Percentiles rank a stretch among this genome's conserved stretches.
These are phyloP conservation scores for Pyrrhoderma noxium DNA, from an alignment of 1,284 basidiomycete genomes.

Conservation along the genomic window DNA sequence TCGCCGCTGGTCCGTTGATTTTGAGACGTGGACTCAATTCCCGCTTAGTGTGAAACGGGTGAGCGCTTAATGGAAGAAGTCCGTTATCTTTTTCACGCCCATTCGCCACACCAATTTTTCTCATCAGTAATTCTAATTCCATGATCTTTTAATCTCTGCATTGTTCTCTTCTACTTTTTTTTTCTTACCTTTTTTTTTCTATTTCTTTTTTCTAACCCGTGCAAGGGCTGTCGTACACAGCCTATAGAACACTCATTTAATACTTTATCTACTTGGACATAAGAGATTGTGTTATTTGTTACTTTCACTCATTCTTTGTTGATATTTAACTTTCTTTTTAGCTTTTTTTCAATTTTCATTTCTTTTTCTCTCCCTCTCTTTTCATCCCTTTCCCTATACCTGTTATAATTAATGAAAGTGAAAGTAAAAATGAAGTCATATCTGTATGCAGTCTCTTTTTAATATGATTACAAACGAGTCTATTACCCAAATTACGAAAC, in stretches of 20 bases:
- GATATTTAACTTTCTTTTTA: slow-evolving; percentile 1
- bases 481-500: too few relatives aligned
- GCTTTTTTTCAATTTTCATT: not conserved
- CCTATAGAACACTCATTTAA: too few relatives aligned
- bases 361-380: not conserved
- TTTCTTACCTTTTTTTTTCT: slow-evolving; percentile 1
- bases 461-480: too few relatives aligned
- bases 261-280: too few relatives aligned
- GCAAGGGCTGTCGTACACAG: too few relatives aligned
- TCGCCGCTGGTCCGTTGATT: too few relatives aligned
- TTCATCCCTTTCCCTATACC: not conserved
- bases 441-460: not conserved
- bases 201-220: not conserved
- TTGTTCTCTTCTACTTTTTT: not conserved
- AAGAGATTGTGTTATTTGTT: not conserved
- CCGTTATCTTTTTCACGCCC: too few relatives aligned
- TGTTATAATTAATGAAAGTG: not conserved
- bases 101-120: not conserved
- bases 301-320: not conserved
- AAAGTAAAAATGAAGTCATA: not conserved
- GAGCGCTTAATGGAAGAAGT: too few relatives aligned
- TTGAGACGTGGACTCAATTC: too few relatives aligned
- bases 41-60: too few relatives aligned
- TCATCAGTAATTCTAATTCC: not conserved
- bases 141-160: not conserved